Conservation (phyloP, 495 filamentous ascomycete species). For the Aspergillus coremiiformis region DNA sequence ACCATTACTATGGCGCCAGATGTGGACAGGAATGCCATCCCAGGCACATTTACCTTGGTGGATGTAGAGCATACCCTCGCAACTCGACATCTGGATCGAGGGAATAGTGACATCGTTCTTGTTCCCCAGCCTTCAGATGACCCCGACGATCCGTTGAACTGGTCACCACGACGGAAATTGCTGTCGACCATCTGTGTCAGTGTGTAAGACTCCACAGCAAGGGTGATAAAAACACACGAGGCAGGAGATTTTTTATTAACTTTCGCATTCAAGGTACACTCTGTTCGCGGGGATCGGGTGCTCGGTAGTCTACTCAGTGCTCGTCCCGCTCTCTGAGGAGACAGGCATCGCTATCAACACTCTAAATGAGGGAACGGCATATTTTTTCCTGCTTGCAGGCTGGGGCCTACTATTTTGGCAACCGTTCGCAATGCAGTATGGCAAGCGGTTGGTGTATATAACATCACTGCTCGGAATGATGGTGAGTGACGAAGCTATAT, state of each 20-base stretch:
- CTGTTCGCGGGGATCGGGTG: conserved; percentile 52
- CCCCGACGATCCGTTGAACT: conserved; percentile 57
- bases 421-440: conserved; percentile 58
- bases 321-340: conserved; percentile 49
- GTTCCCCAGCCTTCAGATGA: conserved; percentile 51
- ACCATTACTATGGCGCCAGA: conserved; percentile 21
- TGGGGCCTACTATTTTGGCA: conserved; percentile 66
- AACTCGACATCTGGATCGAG: conserved; percentile 32
- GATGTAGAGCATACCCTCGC: conserved; percentile 45
- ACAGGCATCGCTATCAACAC: conserved; percentile 47
- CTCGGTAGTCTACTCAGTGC: conserved; percentile 55
- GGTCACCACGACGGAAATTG: conserved; percentile 49
- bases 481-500: conserved; percentile 18
- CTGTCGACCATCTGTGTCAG: conserved; percentile 44
- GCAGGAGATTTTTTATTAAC: no score
- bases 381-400: conserved; percentile 55
- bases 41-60: conserved; percentile 49
- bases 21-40: conserved; percentile 39
- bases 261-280: conserved; percentile 41
- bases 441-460: conserved; percentile 58
- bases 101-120: conserved; percentile 48
- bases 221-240: not conserved
- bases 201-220: conserved; percentile 21
- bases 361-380: conserved; percentile 55
- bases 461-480: conserved; percentile 49